These are phyloP conservation scores for Petunia axillaris DNA, from an alignment of 257 asterid genomes.

Conservation along the genomic window DNA sequence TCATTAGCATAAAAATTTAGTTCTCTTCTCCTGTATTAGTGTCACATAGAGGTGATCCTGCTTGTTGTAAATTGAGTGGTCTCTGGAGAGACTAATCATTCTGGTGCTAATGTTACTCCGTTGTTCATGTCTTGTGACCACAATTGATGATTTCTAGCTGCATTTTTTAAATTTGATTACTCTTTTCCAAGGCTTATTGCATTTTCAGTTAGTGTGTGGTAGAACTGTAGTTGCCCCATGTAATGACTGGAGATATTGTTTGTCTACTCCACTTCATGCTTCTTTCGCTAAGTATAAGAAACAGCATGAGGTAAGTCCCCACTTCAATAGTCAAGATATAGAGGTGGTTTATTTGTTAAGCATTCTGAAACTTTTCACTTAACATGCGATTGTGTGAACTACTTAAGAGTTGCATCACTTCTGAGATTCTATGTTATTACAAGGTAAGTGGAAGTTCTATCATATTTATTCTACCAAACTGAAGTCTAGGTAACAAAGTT, in stretches of 20 bases:
- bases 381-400: too few relatives aligned
- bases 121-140: neutral
- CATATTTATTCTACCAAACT: too few relatives aligned
- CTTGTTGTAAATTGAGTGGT: slow-evolving; percentile 59
- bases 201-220: neutral
- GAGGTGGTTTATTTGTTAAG: too few relatives aligned
- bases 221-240: neutral
- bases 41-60: slow-evolving; percentile 42
- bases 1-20: slow-evolving; percentile 30
- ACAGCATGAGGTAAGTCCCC: neutral
- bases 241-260: neutral
- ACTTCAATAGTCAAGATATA: neutral
- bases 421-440: too few relatives aligned
- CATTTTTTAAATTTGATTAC: slow-evolving; percentile 25
- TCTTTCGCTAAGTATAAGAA: neutral
- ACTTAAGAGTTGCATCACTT: too few relatives aligned
- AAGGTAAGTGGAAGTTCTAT: too few relatives aligned
- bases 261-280: neutral
- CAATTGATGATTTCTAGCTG: slow-evolving; percentile 1
- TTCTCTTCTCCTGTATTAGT: slow-evolving; percentile 41
- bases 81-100: slow-evolving; percentile 24
- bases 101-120: slow-evolving; percentile 27
- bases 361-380: too few relatives aligned
- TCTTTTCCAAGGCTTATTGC: neutral
- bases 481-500: too few relatives aligned